Conservation (phyloP, 148 eudicot genomes). For the Silene latifolia region DNA sequence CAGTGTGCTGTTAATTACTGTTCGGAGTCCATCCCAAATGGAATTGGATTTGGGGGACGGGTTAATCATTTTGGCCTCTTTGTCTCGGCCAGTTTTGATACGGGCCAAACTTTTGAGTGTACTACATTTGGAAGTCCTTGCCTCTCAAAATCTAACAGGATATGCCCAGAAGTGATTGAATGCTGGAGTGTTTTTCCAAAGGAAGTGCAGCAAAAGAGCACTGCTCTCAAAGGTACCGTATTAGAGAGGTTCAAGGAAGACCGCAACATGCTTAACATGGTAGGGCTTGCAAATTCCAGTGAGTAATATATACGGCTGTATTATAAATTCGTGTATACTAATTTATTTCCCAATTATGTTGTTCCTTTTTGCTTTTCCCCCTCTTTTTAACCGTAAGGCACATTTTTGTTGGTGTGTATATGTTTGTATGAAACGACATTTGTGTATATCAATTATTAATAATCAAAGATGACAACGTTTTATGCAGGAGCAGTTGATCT, state of each 20-base stretch:
- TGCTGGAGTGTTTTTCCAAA: conserved; percentile 79
- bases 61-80: conserved; percentile 75
- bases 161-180: conserved; percentile 87
- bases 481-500: no score
- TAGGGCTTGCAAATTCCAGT: conserved; percentile 86
- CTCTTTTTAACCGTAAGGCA: no score
- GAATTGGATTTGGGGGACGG: conserved; percentile 87
- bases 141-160: conserved; percentile 53
- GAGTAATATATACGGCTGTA: conserved; percentile 24
- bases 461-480: no score
- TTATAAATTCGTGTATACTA: not conserved
- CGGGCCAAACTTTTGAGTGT: conserved; percentile 73
- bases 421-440: not conserved
- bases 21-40: conserved; percentile 86
- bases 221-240: conserved; percentile 58
- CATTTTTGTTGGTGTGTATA: not conserved
- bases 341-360: not conserved
- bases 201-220: conserved; percentile 38
- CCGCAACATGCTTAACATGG: conserved; percentile 86
- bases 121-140: conserved; percentile 79
- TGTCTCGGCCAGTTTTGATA: conserved; percentile 75
- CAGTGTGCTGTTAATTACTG: conserved; percentile 80
- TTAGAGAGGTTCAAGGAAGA: conserved; percentile 92
- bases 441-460: not conserved
- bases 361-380: no score